These are phyloP conservation scores for Aspergillus homomorphus DNA, from an alignment of 495 filamentous ascomycete genomes.

Conservation along the genomic window DNA sequence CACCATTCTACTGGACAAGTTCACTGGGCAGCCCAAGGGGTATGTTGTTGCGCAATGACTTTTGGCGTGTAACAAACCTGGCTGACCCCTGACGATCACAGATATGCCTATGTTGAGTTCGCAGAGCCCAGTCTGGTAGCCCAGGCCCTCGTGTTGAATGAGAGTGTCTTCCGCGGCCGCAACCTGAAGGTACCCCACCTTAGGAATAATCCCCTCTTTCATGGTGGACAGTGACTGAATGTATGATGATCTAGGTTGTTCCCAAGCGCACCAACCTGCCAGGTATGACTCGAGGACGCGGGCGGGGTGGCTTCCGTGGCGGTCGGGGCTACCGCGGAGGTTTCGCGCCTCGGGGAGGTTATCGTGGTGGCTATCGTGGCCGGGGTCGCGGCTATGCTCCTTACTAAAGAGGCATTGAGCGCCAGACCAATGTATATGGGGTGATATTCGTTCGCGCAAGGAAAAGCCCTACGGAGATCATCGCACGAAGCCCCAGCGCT, in stretches of 20 bases:
- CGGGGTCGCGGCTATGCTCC: conserved; percentile 77
- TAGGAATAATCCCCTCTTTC: background rate
- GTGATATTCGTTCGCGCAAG: background rate
- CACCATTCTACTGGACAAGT: conserved; percentile 96
- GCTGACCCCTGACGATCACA: conserved; percentile 50
- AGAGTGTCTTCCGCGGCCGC: conserved; percentile 91
- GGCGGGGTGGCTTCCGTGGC: conserved; percentile 65
- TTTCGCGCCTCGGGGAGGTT: conserved; percentile 50
- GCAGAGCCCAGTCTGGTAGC: conserved; percentile 90
- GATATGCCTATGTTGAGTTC: conserved; percentile 99
- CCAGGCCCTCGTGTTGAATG: conserved; percentile 91
- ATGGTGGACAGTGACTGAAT: background rate
- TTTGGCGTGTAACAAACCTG: conserved; percentile 36
- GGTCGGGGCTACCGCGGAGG: conserved; percentile 52
- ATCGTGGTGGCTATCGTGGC: conserved; percentile 71
- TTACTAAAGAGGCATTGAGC: conserved; percentile 52
- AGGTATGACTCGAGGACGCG: conserved; percentile 81
- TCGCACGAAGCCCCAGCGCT: conserved; percentile 1
- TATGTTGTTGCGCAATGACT: conserved; percentile 42
- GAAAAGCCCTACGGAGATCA: background rate
- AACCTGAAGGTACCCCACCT: conserved; percentile 74
- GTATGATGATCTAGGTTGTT: conserved; percentile 58
- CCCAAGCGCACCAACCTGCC: conserved; percentile 98
- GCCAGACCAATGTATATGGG: background rate
- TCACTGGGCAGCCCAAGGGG: conserved; percentile 98